phyloP scores from a whole-genome alignment of 148 eudicot species.

The Fagopyrum tataricum region DNA sequence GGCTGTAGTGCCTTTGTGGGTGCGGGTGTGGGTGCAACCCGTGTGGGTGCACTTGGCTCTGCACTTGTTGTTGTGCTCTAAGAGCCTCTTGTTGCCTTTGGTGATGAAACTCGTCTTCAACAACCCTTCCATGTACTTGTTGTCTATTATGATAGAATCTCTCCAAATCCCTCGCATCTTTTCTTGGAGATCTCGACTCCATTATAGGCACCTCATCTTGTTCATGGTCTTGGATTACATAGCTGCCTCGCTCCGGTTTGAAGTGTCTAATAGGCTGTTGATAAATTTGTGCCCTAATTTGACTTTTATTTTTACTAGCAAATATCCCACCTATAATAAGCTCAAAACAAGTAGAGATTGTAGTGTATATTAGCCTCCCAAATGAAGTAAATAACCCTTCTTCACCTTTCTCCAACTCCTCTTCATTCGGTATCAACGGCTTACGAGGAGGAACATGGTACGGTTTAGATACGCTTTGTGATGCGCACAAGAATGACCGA shows the following conservation, averaged over 20 bases:
- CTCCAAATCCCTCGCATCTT: constrained; percentile 65
- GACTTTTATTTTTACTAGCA: constrained; percentile 40
- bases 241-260: constrained; percentile 39
- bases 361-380: constrained; percentile 48
- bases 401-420: constrained; percentile 67
- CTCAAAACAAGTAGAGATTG: constrained; percentile 27
- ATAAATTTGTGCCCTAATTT: constrained; percentile 25
- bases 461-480: not conserved
- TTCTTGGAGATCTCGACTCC: constrained; percentile 67
- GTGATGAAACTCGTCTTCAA: constrained; percentile 39
- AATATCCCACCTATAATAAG: constrained; percentile 52
- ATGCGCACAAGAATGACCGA: constrained; percentile 46
- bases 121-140: constrained; percentile 46
- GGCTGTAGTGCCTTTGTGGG: constrained; percentile 4
- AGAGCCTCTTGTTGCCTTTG: constrained; percentile 30
- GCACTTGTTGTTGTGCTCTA: not conserved
- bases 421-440: constrained; percentile 62
- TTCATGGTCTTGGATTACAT: constrained; percentile 62
- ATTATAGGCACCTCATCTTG: constrained; percentile 75
- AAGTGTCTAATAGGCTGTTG: constrained; percentile 16
- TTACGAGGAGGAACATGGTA: constrained; percentile 48
- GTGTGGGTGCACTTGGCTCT: not conserved
- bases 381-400: constrained; percentile 65
- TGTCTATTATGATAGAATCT: constrained; percentile 23
- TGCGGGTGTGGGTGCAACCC: too few species aligned